Evolutionary conservation across 495 filamentous ascomycete genomes (phyloP).

Genomic region (Aspergillus panamensis): DNA sequence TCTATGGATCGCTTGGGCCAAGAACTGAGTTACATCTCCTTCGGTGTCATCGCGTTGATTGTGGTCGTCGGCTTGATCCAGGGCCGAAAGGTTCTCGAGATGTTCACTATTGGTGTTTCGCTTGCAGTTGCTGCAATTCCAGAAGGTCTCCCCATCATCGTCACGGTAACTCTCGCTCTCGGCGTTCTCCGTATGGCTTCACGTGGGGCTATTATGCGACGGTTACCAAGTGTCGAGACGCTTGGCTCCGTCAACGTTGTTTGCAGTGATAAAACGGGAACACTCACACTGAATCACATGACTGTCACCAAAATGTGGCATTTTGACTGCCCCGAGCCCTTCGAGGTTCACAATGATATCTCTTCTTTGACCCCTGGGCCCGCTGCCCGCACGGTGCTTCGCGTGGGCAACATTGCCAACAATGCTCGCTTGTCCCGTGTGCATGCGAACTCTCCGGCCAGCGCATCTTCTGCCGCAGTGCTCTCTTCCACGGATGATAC

Average conservation of each 20-base stretch:
- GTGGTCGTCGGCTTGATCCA: conserved; percentile 84
- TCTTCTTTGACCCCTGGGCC: conserved; percentile 61
- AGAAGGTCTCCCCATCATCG: conserved; percentile 95
- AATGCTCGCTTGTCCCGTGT: conserved; percentile 74
- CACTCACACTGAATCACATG: conserved; percentile 96
- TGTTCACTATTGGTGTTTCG: conserved; percentile 97
- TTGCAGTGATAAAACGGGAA: conserved; percentile 97
- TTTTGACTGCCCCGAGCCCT: conserved; percentile 65
- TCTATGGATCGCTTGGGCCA: conserved; percentile 97
- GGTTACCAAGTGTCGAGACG: conserved; percentile 94
- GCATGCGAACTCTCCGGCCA: conserved; percentile 57
- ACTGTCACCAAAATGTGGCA: conserved; percentile 96
- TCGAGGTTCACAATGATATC: conserved; percentile 72
- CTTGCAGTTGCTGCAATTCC: conserved; percentile 96
- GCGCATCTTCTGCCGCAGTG: conserved; percentile 68
- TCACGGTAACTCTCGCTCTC: conserved; percentile 91
- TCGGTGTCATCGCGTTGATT: conserved; percentile 90
- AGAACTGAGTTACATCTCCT: conserved; percentile 92
- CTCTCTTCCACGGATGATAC: conserved; percentile 71
- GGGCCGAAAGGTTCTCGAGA: conserved; percentile 83
- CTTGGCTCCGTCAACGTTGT: conserved; percentile 98
- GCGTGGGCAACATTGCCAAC: conserved; percentile 94
- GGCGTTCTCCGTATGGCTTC: conserved; percentile 95
- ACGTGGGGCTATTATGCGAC: conserved; percentile 87
- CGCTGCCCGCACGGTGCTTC: conserved; percentile 72